Evolutionary conservation across 495 filamentous ascomycete genomes (phyloP).

Genomic region (Neurospora discreta): DNA sequence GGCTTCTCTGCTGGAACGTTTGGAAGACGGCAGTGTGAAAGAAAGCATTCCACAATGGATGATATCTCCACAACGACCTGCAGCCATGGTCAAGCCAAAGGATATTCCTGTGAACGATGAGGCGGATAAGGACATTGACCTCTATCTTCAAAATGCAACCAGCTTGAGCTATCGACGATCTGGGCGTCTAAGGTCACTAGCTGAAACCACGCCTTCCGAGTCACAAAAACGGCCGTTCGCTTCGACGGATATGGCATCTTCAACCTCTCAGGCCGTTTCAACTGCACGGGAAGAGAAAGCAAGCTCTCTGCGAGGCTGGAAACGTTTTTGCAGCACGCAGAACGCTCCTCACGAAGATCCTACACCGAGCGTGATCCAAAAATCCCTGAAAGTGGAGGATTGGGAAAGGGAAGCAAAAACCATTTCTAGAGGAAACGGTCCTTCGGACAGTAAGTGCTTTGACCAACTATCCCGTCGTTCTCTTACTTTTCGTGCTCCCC

Average conservation of each 20-base stretch:
- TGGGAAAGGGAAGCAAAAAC: neutral
- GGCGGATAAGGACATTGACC: neutral
- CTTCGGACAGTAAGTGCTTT: neutral
- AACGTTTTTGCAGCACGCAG: neutral
- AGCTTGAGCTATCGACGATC: neutral
- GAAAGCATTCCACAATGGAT: neutral
- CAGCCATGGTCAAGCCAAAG: neutral
- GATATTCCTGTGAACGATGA: neutral
- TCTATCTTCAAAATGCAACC: neutral
- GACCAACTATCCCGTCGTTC: neutral
- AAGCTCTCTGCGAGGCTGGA: neutral
- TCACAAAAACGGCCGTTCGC: neutral
- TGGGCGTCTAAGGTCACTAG: neutral
- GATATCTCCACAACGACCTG: neutral
- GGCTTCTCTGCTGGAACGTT: neutral
- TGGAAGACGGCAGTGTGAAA: neutral
- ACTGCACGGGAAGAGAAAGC: neutral
- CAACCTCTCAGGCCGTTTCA: neutral
- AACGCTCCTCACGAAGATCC: neutral
- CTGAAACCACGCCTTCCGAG: neutral
- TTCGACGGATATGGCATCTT: neutral
- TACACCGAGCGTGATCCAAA: neutral
- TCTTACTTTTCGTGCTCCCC: neutral
- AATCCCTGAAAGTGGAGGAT: neutral
- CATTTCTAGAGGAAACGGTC: neutral